Conservation (phyloP, 176 grass and related monocot genomes). For the Tuctoria greenei region DNA sequence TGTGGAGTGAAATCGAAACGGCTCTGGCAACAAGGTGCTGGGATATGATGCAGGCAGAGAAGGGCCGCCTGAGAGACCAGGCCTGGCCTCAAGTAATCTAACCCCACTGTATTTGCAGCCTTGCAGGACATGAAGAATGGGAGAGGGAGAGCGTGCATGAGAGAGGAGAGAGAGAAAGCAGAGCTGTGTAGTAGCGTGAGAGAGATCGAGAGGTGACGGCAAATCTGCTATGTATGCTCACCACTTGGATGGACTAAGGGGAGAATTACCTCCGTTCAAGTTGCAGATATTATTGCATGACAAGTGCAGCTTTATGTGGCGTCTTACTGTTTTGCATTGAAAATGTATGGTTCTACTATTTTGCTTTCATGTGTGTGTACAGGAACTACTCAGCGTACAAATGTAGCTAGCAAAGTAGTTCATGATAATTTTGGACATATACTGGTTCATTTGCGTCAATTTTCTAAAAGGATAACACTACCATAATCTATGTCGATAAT, state of each 20-base stretch:
- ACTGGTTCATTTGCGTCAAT: too few species aligned
- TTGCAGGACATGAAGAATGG: constrained; percentile 23
- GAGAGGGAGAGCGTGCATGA: neutral
- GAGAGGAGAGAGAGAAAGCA: neutral
- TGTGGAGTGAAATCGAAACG: neutral
- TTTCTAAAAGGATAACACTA: too few species aligned
- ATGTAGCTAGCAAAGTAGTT: neutral
- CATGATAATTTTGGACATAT: neutral
- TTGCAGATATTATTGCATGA: neutral
- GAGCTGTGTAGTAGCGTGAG: neutral
- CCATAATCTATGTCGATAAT: too few species aligned
- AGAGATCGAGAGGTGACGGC: constrained; percentile 7
- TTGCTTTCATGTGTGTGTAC: neutral
- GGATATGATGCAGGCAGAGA: neutral
- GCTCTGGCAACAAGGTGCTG: neutral
- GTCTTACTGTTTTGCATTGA: neutral
- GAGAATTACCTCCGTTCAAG: neutral
- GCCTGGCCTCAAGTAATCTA: constrained; percentile 26
- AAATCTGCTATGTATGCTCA: constrained; percentile 10
- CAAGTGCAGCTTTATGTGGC: neutral
- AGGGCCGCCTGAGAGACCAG: neutral
- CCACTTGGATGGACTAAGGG: neutral
- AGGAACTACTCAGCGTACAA: neutral
- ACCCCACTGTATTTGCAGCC: constrained; percentile 20
- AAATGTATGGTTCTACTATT: neutral